phyloP scores from a whole-genome alignment of 2,329 filamentous ascomycete species.

The Alternaria metachromatica region DNA sequence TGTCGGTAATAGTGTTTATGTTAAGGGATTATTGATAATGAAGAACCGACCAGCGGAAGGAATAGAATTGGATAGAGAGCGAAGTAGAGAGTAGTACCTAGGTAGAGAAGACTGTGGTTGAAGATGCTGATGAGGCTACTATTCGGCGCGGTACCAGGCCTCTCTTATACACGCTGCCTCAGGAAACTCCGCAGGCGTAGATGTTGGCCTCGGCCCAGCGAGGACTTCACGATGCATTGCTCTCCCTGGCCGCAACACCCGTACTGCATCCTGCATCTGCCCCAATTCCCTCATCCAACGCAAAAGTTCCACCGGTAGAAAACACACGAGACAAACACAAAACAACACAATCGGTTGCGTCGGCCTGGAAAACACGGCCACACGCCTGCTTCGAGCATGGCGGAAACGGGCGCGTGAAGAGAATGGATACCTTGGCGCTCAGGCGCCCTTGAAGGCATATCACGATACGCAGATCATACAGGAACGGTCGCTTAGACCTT shows the following conservation, averaged over 20 bases:
- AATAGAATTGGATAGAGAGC: background rate
- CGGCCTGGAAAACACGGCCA: background rate
- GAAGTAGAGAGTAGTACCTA: background rate
- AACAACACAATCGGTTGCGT: constrained; percentile 4
- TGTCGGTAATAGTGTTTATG: constrained; percentile 1
- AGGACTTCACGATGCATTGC: constrained; percentile 6
- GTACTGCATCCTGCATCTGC: background rate
- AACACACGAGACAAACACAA: constrained; percentile 13
- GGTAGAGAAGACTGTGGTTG: constrained; percentile 5
- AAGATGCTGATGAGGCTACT: constrained; percentile 10
- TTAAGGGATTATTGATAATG: constrained; percentile 1
- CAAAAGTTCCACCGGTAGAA: constrained; percentile 4
- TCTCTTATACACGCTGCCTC: constrained; percentile 7
- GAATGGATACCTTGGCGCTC: background rate
- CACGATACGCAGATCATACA: constrained; percentile 27
- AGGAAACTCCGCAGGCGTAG: background rate
- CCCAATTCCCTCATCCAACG: background rate
- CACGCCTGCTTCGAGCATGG: background rate
- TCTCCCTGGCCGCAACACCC: background rate
- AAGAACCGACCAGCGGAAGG: constrained; percentile 18
- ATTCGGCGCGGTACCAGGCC: background rate
- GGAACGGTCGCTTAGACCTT: background rate
- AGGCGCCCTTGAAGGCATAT: constrained; percentile 4
- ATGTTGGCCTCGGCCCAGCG: background rate
- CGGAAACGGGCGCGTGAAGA: constrained; percentile 11